Evolutionary conservation across 2,329 filamentous ascomycete species (phyloP).

Genomic region (Fusarium sp.): DNA sequence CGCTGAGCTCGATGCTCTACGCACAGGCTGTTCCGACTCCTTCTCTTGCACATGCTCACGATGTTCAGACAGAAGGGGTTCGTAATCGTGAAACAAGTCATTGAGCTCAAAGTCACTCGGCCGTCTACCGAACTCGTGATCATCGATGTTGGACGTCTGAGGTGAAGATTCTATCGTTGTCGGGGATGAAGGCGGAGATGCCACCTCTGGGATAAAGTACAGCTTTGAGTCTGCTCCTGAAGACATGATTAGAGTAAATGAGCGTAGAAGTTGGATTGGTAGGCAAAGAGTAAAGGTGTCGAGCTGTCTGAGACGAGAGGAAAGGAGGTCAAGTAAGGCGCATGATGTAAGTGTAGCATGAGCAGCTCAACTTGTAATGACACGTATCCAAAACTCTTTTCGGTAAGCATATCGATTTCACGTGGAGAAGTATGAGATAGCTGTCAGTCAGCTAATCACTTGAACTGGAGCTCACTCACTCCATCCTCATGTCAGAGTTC

Average conservation of each 20-base stretch:
- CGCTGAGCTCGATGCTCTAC: neutral
- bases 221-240: neutral
- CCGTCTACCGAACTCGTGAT: neutral
- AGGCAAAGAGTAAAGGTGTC: accelerated
- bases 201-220: accelerated
- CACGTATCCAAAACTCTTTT: accelerated
- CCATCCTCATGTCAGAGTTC: accelerated
- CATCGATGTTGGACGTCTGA: neutral
- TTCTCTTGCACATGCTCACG: neutral
- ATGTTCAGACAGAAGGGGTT: neutral
- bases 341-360: neutral
- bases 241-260: accelerated
- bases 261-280: neutral
- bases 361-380: accelerated
- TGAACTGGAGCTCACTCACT: accelerated
- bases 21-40: neutral
- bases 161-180: neutral
- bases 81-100: neutral
- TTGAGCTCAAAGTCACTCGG: neutral
- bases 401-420: accelerated
- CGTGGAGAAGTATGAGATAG: neutral
- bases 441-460: accelerated
- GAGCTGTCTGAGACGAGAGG: neutral
- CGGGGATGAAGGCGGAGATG: neutral
- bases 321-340: neutral